Conservation (phyloP, 176 grass and related monocot species). For the Puccinellia tenuiflora region DNA sequence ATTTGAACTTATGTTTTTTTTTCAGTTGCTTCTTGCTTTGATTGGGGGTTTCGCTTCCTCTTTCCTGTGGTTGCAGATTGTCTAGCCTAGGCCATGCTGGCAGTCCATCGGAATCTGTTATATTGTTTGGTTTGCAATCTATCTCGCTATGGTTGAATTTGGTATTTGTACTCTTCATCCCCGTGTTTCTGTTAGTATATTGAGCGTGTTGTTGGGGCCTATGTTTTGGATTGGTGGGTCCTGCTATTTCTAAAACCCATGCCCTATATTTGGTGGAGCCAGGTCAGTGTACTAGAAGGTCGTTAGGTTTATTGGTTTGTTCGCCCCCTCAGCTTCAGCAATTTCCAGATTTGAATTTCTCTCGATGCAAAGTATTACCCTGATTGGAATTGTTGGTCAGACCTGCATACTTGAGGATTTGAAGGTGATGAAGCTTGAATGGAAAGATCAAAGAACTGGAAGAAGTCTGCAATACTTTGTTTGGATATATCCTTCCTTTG, state of each 20-base stretch:
- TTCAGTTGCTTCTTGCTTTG: background rate
- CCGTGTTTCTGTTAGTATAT: background rate
- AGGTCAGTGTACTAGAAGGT: too few relatives aligned
- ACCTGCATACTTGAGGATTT: background rate
- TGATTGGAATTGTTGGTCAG: background rate
- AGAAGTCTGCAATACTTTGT: background rate
- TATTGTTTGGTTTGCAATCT: background rate
- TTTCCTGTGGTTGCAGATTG: background rate
- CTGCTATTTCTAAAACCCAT: too few relatives aligned
- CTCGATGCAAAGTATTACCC: too few relatives aligned
- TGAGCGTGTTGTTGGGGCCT: too few relatives aligned
- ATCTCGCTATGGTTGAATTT: background rate
- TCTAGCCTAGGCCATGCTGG: background rate
- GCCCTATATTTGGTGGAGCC: too few relatives aligned
- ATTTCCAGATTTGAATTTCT: too few relatives aligned
- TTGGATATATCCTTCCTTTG: background rate
- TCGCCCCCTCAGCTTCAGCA: too few relatives aligned
- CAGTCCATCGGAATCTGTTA: background rate
- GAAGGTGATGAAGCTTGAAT: background rate
- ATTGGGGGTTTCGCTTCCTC: background rate
- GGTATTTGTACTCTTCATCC: background rate
- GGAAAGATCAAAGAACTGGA: background rate
- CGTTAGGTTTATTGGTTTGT: too few relatives aligned
- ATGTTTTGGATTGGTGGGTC: too few relatives aligned
- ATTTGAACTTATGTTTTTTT: background rate